phyloP scores from a whole-genome alignment of 1,284 basidiomycete species.

The Austroboletus niveus region DNA sequence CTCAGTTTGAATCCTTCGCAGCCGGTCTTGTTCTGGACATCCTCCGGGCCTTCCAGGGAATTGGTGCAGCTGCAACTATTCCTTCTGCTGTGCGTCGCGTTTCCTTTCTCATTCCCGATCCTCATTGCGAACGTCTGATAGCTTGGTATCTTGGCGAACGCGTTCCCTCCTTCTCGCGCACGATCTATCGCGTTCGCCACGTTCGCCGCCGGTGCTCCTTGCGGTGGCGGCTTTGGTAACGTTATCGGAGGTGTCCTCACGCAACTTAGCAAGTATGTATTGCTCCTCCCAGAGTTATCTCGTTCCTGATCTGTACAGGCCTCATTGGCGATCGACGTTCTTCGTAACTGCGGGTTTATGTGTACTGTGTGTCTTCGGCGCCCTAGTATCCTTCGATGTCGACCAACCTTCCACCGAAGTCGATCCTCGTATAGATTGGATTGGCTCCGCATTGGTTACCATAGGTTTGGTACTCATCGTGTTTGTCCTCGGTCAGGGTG shows the following conservation, averaged over 20 bases:
- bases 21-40: constrained; percentile 58
- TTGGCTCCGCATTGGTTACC: constrained; percentile 76
- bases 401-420: constrained; percentile 45
- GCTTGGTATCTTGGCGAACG: constrained; percentile 76
- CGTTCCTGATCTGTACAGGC: constrained; percentile 25
- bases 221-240: constrained; percentile 71
- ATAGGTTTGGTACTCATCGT: constrained; percentile 74
- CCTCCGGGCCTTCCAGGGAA: constrained; percentile 68
- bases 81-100: constrained; percentile 58
- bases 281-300: not conserved
- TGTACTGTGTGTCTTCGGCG: constrained; percentile 48
- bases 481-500: constrained; percentile 78
- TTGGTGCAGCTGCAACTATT: constrained; percentile 66
- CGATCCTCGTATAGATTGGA: constrained; percentile 76
- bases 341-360: constrained; percentile 56
- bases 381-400: constrained; percentile 51
- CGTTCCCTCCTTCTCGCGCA: constrained; percentile 66
- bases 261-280: constrained; percentile 49
- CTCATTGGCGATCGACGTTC: constrained; percentile 63
- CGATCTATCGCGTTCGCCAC: constrained; percentile 75
- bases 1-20: constrained; percentile 19
- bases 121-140: constrained; percentile 24
- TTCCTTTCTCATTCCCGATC: not conserved
- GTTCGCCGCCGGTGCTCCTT: constrained; percentile 76
- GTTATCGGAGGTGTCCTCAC: constrained; percentile 71